phyloP scores from a whole-genome alignment of 2,329 filamentous ascomycete genomes.

The Talaromyces marneffei region DNA sequence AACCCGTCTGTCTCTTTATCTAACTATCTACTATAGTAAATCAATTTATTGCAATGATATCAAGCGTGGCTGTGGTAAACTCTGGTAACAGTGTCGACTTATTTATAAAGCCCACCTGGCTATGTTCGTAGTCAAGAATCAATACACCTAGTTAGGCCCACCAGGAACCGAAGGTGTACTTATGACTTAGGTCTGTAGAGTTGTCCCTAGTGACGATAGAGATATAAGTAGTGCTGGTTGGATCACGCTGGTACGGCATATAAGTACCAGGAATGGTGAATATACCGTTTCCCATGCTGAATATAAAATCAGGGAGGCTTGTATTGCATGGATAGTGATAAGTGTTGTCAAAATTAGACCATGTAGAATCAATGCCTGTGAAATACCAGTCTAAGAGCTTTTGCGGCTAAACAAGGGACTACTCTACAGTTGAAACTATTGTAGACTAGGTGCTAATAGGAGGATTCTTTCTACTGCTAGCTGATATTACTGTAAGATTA shows the following conservation, averaged over 20 bases:
- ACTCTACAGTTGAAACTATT: not conserved
- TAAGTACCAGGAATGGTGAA: not conserved
- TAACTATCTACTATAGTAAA: not conserved
- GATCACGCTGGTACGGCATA: slow-evolving; percentile 4
- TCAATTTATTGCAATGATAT: not conserved
- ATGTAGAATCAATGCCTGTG: not conserved
- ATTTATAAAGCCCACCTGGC: slow-evolving; percentile 1
- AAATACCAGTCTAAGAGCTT: slow-evolving; percentile 7
- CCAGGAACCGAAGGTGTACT: not conserved
- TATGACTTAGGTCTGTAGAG: not conserved
- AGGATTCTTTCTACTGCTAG: not conserved
- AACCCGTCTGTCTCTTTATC: not conserved
- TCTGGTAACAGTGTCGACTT: not conserved
- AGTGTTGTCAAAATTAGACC: not conserved
- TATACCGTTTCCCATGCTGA: not conserved
- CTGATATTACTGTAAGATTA: slow-evolving; percentile 3
- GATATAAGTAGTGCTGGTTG: not conserved
- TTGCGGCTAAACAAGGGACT: not conserved
- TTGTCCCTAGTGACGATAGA: slow-evolving; percentile 2
- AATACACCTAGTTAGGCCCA: not conserved
- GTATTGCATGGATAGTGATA: not conserved
- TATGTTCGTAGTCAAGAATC: not conserved
- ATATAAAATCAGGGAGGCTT: not conserved
- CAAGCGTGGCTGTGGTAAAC: not conserved
- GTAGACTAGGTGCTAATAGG: not conserved